Evolutionary conservation across 768 basidiomycete species (phyloP).

Genomic region (Pleurotus platypus): DNA sequence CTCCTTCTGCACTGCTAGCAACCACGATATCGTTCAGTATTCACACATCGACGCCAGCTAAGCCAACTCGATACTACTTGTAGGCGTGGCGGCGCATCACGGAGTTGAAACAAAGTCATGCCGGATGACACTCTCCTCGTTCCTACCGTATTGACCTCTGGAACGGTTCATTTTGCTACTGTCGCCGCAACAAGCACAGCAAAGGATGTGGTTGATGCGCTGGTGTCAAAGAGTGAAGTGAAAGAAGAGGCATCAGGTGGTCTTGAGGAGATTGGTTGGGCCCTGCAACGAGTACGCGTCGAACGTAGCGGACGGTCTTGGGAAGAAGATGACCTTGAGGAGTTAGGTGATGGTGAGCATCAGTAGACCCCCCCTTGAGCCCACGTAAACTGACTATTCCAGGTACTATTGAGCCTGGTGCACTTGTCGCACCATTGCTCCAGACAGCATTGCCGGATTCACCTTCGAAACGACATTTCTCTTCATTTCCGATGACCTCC

Average conservation of each 20-base stretch:
- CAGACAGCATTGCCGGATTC: constrained; percentile 32
- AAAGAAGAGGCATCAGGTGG: constrained; percentile 53
- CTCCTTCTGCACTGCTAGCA: too few relatives aligned
- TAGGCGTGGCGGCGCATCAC: too few relatives aligned
- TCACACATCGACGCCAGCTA: too few relatives aligned
- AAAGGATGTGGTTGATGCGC: constrained; percentile 54
- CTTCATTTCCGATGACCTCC: constrained; percentile 64
- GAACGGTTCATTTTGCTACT: constrained; percentile 61
- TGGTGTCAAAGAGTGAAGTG: constrained; percentile 46
- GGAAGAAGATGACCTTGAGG: constrained; percentile 68
- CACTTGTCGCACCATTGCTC: constrained; percentile 51
- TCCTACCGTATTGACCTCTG: constrained; percentile 56
- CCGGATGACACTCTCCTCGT: constrained; percentile 44
- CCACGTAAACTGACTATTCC: background rate
- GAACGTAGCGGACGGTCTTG: constrained; percentile 60
- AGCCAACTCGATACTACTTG: too few relatives aligned
- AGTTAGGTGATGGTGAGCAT: constrained; percentile 57
- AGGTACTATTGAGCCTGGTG: constrained; percentile 49
- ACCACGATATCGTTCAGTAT: too few relatives aligned
- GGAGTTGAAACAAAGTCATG: constrained; percentile 23
- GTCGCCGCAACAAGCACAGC: constrained; percentile 49
- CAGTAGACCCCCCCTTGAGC: too few relatives aligned
- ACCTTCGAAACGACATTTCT: constrained; percentile 50
- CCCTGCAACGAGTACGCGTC: constrained; percentile 57
- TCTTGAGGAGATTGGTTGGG: constrained; percentile 60